These are phyloP conservation scores for Candida sithepensis DNA, from an alignment of 805 yeast species.

Conservation along the genomic window DNA sequence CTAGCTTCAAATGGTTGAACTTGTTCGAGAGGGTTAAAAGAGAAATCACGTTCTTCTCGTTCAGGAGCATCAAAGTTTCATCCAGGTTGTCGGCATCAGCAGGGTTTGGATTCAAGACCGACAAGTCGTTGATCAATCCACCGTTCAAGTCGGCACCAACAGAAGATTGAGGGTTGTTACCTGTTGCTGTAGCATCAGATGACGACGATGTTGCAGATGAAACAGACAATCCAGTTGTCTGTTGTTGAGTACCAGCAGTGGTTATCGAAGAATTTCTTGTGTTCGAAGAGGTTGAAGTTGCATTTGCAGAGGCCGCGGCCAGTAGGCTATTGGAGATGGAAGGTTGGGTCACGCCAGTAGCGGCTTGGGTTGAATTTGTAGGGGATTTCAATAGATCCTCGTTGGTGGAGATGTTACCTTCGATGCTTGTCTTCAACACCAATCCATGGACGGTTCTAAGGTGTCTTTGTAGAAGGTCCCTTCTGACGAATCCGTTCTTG, in stretches of 20 bases:
- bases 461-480: constrained; percentile 75
- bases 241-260: too few relatives aligned
- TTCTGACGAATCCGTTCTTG: constrained; percentile 67
- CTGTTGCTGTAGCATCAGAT: too few relatives aligned
- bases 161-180: not conserved
- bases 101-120: not conserved
- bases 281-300: not conserved
- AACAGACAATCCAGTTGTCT: too few relatives aligned
- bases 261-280: not conserved
- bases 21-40: constrained; percentile 31
- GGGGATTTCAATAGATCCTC: constrained; percentile 17
- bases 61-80: constrained; percentile 6
- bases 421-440: constrained; percentile 25
- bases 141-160: not conserved
- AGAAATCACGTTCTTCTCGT: constrained; percentile 32
- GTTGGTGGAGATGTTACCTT: constrained; percentile 24
- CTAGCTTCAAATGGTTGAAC: constrained; percentile 21
- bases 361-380: not conserved
- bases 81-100: constrained; percentile 6
- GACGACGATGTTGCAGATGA: not conserved
- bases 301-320: not conserved
- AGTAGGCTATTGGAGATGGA: not conserved
- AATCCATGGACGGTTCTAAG: constrained; percentile 69
- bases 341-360: not conserved
- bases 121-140: not conserved